phyloP scores from a whole-genome alignment of 2,329 filamentous ascomycete genomes.

The Alternaria consortialis region DNA sequence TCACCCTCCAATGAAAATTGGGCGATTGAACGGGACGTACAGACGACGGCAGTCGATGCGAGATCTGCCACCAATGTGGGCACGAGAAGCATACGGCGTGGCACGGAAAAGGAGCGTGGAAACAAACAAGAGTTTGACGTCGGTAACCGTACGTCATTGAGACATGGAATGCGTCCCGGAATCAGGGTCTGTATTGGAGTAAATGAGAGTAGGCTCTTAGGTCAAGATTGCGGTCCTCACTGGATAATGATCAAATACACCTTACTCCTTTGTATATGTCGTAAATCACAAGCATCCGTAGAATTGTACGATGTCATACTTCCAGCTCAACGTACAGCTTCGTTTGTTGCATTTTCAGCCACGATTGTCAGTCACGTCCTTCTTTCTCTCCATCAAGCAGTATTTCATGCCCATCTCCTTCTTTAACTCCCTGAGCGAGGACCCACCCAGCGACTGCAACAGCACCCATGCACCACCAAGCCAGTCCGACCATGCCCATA shows the following conservation, averaged over 20 bases:
- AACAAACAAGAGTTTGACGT: neutral
- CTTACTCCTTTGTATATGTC: neutral
- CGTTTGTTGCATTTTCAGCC: rapidly evolving
- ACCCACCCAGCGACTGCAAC: conserved; percentile 61
- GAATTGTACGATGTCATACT: neutral
- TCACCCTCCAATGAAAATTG: neutral
- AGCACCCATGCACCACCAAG: conserved; percentile 65
- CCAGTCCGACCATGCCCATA: conserved; percentile 65
- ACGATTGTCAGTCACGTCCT: neutral
- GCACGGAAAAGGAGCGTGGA: neutral
- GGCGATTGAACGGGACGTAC: no score
- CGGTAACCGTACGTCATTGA: neutral
- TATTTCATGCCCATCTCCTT: conserved; percentile 72
- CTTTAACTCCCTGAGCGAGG: conserved; percentile 65
- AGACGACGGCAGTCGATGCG: neutral
- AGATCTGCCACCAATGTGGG: rapidly evolving
- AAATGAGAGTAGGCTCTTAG: no score
- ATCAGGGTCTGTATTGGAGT: no score
- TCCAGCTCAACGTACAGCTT: neutral
- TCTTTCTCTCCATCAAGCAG: conserved; percentile 61
- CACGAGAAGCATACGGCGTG: neutral
- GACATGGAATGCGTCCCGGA: no score
- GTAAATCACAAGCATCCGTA: neutral
- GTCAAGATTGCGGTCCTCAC: no score
- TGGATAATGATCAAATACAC: no score